A percentile compares a stretch with the other conserved stretches of the same genome.
These are phyloP conservation scores for Camelina laxa DNA, from an alignment of 345 rosid genomes.

Conservation along the genomic window DNA sequence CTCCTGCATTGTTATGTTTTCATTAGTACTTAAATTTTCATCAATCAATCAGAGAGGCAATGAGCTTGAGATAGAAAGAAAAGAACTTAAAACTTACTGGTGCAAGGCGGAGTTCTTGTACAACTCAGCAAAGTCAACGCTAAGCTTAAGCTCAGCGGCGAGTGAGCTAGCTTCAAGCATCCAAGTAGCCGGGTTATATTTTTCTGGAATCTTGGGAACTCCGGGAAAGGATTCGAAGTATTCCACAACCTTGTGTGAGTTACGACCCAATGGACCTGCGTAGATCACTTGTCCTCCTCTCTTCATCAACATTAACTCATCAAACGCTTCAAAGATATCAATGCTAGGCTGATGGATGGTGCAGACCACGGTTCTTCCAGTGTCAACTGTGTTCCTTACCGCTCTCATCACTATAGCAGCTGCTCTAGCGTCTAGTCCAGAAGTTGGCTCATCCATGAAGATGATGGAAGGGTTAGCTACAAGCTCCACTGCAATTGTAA, in stretches of 20 bases:
- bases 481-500: constrained; percentile 44
- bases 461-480: constrained; percentile 29
- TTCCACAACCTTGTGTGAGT: constrained; percentile 70
- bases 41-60: constrained; percentile 10
- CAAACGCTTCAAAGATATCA: constrained; percentile 90
- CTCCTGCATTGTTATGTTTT: constrained; percentile 44
- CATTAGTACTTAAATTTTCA: constrained; percentile 7
- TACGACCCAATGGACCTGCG: constrained; percentile 63
- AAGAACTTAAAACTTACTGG: constrained; percentile 52
- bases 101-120: constrained; percentile 59
- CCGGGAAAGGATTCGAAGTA: constrained; percentile 76
- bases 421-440: constrained; percentile 86
- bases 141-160: constrained; percentile 68
- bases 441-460: constrained; percentile 66
- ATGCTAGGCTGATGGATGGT: constrained; percentile 32
- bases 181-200: constrained; percentile 85
- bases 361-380: constrained; percentile 32
- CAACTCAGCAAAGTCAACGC: constrained; percentile 69
- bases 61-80: neutral
- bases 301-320: constrained; percentile 79
- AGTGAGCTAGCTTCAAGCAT: constrained; percentile 85
- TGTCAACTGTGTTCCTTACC: constrained; percentile 29
- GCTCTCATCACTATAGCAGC: constrained; percentile 88
- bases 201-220: constrained; percentile 66
- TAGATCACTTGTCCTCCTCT: constrained; percentile 86